Evolutionary conservation across 345 rosid genomes (phyloP), one percentile per base, ranked within the genome.

Genomic region (Salix suchowensis): DNA sequence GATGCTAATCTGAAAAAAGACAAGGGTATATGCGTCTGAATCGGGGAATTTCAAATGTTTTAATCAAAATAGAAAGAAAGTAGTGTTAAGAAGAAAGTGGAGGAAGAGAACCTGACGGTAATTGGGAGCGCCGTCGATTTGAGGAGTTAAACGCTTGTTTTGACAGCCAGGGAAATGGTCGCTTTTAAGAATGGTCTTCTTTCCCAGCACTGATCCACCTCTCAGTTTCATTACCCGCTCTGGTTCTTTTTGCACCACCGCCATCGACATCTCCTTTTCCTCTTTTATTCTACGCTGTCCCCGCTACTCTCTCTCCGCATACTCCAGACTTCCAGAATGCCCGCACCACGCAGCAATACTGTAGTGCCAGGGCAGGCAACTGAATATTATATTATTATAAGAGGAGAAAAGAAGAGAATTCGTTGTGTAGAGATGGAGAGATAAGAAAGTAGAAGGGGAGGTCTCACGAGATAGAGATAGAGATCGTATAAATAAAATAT

Each of bases 161-260:
- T 93, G 98, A 76, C 98, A 95, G n/a, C 98, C 97, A n/a, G 98
- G 98, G 79, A 95, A 95, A 78, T 95, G 98, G 86, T 95, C 98
- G 81, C 97, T 90, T 86, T 95, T 95, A 60, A 95, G 94, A 80
- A 93, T 93, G 80, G 98, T 95, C 85, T 89, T 91, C 90, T 90
- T 95, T n/a, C 97, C 98, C 37, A 95, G 83, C 44, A 95, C 98
- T 46, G 98, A 95, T 82, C 97, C 98, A 70, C 88, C 98, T 85
- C 98, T 87, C 73, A 85, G 79, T 88, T 88, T 95, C 97, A 95
- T 90, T 72, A 95, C 97, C 88, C 84, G 89, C 86, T 90, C 97
- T 32, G 91, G 89, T 84, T 91, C 98, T 76, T 93, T 95, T 32
- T 91, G 89, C 73, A 88, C 85, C 89, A 65, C 36, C 71, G 50